These are phyloP conservation scores for Carex pumila DNA, from an alignment of 176 grass and related monocot genomes.

Conservation along the genomic window DNA sequence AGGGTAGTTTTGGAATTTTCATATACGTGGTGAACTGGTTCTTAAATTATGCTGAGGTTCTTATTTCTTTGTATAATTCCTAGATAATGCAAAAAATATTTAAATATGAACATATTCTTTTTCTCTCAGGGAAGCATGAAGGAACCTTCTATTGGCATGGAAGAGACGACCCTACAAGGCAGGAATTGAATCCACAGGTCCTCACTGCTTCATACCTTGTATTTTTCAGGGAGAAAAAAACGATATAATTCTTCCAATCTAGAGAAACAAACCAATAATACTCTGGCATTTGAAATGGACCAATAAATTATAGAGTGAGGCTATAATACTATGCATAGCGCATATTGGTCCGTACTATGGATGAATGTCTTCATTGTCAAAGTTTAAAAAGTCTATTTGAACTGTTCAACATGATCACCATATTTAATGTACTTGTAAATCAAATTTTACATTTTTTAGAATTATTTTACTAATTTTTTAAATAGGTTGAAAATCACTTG, in stretches of 20 bases:
- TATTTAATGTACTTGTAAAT: too few relatives aligned
- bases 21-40: not conserved
- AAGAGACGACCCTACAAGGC: slow-evolving; percentile 69
- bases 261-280: not conserved
- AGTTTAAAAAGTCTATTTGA: too few relatives aligned
- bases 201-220: slow-evolving; percentile 20
- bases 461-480: too few relatives aligned
- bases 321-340: too few relatives aligned
- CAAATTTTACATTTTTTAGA: too few relatives aligned
- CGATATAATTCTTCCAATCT: not conserved
- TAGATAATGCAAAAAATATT: not conserved
- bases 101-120: not conserved
- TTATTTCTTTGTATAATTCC: slow-evolving; percentile 1
- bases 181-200: slow-evolving; percentile 90
- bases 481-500: too few relatives aligned
- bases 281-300: slow-evolving; percentile 6
- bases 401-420: too few relatives aligned
- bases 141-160: slow-evolving; percentile 99
- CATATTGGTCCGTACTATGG: too few relatives aligned
- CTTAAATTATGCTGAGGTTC: slow-evolving; percentile 13
- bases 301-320: not conserved
- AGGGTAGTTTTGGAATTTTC: too few relatives aligned
- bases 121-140: slow-evolving; percentile 46
- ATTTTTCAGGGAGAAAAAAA: not conserved
- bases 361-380: too few relatives aligned